Conservation (phyloP, 805 yeast genomes). For the Komagataella pastoris region DNA sequence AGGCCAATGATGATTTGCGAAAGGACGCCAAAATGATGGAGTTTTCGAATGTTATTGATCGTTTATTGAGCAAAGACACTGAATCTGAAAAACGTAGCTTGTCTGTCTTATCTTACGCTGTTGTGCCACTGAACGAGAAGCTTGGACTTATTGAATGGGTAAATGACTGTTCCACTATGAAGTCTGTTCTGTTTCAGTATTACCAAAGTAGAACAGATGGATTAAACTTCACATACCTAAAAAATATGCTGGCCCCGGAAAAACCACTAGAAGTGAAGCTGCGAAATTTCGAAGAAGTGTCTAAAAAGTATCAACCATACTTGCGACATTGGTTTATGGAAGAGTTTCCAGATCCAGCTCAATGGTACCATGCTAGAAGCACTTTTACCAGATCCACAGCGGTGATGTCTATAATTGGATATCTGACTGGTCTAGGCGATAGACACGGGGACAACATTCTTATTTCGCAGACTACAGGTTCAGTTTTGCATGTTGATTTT, state of each 20-base stretch:
- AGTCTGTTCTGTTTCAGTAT: slow-evolving; percentile 35
- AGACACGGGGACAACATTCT: slow-evolving; percentile 90
- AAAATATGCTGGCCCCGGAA: slow-evolving; percentile 13
- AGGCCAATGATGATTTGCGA: slow-evolving; percentile 80
- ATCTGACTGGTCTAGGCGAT: slow-evolving; percentile 88
- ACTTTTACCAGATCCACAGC: slow-evolving; percentile 70
- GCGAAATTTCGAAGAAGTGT: slow-evolving; percentile 18
- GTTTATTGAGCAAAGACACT: slow-evolving; percentile 47
- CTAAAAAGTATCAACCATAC: slow-evolving; percentile 44
- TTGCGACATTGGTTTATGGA: slow-evolving; percentile 81
- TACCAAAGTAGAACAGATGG: slow-evolving; percentile 12
- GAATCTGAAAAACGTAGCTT: slow-evolving; percentile 67
- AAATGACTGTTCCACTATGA: slow-evolving; percentile 56
- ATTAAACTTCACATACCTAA: slow-evolving; percentile 11
- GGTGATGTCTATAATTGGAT: slow-evolving; percentile 96
- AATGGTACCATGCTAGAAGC: slow-evolving; percentile 76
- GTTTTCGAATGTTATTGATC: slow-evolving; percentile 76
- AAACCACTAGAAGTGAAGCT: slow-evolving; percentile 18
- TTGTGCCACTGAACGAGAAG: slow-evolving; percentile 73
- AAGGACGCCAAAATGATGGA: slow-evolving; percentile 94
- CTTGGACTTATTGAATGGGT: slow-evolving; percentile 92
- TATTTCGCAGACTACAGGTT: slow-evolving; percentile 60
- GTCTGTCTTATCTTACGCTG: slow-evolving; percentile 71
- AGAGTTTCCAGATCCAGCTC: slow-evolving; percentile 76
- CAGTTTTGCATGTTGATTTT: slow-evolving; percentile 86